phyloP scores from a whole-genome alignment of 164 flowering plant genomes.

The Macadamia tetraphylla region DNA sequence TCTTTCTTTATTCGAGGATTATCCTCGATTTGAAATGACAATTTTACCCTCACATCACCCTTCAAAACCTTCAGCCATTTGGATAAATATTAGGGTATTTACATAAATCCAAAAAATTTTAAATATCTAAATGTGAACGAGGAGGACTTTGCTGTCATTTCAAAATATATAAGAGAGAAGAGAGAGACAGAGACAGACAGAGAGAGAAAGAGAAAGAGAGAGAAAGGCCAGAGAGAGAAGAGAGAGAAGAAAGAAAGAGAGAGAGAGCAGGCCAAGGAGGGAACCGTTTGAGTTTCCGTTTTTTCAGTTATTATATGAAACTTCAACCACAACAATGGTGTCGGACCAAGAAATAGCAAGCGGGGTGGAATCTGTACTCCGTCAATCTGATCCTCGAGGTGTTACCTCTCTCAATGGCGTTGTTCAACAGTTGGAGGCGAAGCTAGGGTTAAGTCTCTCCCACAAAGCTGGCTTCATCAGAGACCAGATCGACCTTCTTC shows the following conservation, averaged over 20 bases:
- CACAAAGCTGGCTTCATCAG: constrained; percentile 60
- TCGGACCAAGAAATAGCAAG: constrained; percentile 68
- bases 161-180: background rate
- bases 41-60: too few relatives aligned
- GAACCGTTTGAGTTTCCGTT: constrained; percentile 13
- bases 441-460: constrained; percentile 55
- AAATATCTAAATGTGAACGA: background rate
- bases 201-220: constrained; percentile 9
- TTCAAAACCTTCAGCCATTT: too few relatives aligned
- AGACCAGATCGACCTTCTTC: constrained; percentile 46
- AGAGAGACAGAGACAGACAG: constrained; percentile 10
- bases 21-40: too few relatives aligned
- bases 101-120: too few relatives aligned
- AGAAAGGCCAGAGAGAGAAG: background rate
- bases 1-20: too few relatives aligned
- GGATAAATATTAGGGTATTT: too few relatives aligned
- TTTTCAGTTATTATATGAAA: constrained; percentile 17
- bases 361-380: constrained; percentile 52
- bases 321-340: constrained; percentile 33
- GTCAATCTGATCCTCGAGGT: constrained; percentile 45
- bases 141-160: constrained; percentile 7
- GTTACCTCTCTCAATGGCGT: constrained; percentile 43
- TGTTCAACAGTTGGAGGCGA: constrained; percentile 52
- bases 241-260: constrained; percentile 6
- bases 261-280: constrained; percentile 6